phyloP scores from a whole-genome alignment of 306 rosid genomes.

The Hippophae rhamnoides region DNA sequence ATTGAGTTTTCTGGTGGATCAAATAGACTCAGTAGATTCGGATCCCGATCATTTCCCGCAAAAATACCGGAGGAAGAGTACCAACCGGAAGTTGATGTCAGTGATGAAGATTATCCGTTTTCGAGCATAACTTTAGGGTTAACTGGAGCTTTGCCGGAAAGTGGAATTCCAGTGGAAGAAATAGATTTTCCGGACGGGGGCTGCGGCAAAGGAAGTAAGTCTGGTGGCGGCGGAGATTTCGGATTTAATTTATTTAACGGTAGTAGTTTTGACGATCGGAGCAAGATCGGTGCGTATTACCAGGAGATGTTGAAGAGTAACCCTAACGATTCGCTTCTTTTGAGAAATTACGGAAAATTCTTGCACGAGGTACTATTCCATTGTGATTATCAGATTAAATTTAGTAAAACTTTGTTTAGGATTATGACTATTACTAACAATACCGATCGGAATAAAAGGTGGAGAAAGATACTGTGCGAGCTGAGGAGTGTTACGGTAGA shows the following conservation, averaged over 20 bases:
- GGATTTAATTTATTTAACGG: neutral
- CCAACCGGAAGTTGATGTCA: constrained; percentile 1
- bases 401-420: too few relatives aligned
- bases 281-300: constrained; percentile 59
- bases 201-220: neutral
- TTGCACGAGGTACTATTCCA: constrained; percentile 50
- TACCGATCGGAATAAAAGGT: constrained; percentile 20
- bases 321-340: constrained; percentile 67
- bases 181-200: constrained; percentile 18
- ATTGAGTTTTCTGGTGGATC: constrained; percentile 18
- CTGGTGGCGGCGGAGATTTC: constrained; percentile 9
- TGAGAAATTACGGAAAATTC: constrained; percentile 73
- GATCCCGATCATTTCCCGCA: constrained; percentile 10
- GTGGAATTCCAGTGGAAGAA: constrained; percentile 17
- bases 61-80: constrained; percentile 25
- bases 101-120: neutral
- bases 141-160: constrained; percentile 9
- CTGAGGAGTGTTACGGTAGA: constrained; percentile 73
- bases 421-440: too few relatives aligned
- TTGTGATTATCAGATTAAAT: too few relatives aligned
- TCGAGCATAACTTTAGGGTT: neutral
- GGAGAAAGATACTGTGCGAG: constrained; percentile 46
- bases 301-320: constrained; percentile 52
- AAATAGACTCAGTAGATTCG: neutral
- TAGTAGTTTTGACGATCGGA: constrained; percentile 15